Evolutionary conservation across 345 rosid genomes (phyloP).

Genomic region (Syzygium oleosum): DNA sequence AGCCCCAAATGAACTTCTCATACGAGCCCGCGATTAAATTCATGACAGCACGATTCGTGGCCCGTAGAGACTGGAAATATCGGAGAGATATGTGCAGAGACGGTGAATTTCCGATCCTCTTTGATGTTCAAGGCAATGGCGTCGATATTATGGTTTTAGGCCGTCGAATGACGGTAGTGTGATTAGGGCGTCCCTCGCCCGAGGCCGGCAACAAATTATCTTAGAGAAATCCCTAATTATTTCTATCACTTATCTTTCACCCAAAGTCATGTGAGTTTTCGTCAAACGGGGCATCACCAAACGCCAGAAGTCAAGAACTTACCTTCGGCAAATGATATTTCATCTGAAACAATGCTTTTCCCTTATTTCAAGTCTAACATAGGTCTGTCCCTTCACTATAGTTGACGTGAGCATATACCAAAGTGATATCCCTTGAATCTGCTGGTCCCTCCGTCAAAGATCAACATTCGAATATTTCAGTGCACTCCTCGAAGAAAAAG

Average conservation of each 20-base stretch:
- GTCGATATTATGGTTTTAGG: too few relatives aligned
- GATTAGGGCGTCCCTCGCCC: too few relatives aligned
- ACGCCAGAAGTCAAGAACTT: neutral
- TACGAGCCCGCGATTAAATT: too few relatives aligned
- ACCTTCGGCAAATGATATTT: neutral
- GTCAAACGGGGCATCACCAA: neutral
- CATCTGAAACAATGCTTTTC: neutral
- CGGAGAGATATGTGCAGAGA: neutral
- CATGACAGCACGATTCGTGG: neutral
- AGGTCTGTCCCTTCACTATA: too few relatives aligned
- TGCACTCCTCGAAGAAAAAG: neutral
- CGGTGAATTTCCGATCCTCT: neutral
- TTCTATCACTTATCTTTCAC: neutral
- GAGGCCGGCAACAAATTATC: too few relatives aligned
- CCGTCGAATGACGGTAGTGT: too few relatives aligned
- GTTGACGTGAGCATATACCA: too few relatives aligned
- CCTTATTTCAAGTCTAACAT: too few relatives aligned
- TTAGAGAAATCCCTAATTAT: too few relatives aligned
- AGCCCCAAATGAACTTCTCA: too few relatives aligned
- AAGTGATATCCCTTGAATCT: neutral
- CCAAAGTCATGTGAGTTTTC: neutral
- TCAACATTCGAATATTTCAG: neutral
- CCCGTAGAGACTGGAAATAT: neutral
- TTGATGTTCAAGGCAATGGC: too few relatives aligned
- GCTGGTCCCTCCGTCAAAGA: neutral